A percentile compares a stretch with the other conserved stretches of the same genome.
Evolutionary conservation across 306 rosid genomes (phyloP).

Genomic region (Lathyrus sativus): DNA sequence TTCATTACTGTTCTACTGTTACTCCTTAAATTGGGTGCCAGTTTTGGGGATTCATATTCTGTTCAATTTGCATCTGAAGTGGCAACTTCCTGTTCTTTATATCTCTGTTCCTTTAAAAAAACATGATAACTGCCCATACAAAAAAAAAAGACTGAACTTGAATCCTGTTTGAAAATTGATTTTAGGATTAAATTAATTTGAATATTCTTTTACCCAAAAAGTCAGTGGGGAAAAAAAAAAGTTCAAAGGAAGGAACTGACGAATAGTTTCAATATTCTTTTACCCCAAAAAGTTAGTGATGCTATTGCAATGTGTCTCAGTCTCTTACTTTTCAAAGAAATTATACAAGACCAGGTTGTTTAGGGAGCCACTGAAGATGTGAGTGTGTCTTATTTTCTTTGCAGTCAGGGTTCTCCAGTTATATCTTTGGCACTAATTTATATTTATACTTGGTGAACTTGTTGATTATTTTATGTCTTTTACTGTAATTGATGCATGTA

Average conservation of each 20-base stretch:
- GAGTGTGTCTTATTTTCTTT: constrained; percentile 3
- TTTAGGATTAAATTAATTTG: background rate
- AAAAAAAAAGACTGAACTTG: background rate
- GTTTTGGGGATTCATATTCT: constrained; percentile 19
- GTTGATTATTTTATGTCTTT: constrained; percentile 12
- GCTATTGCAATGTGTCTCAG: background rate
- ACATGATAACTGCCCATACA: constrained; percentile 15
- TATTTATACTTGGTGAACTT: constrained; percentile 21
- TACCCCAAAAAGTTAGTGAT: no score
- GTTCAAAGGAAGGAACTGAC: constrained; percentile 8
- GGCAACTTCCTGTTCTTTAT: constrained; percentile 1
- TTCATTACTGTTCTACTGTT: constrained; percentile 23
- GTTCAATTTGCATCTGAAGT: constrained; percentile 14
- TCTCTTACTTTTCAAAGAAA: constrained; percentile 27
- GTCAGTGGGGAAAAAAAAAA: background rate
- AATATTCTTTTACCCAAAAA: background rate
- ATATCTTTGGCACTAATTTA: background rate
- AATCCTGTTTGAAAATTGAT: constrained; percentile 4
- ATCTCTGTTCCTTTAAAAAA: constrained; percentile 11
- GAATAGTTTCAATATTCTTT: no score
- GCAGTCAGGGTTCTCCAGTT: constrained; percentile 4
- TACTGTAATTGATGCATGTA: constrained; percentile 1
- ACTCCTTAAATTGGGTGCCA: constrained; percentile 10
- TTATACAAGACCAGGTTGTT: background rate
- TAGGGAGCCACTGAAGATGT: constrained; percentile 9